Base-by-base conservation (phyloP, 2,329 filamentous ascomycete genomes). In the Teratosphaeria viscida region DNA sequence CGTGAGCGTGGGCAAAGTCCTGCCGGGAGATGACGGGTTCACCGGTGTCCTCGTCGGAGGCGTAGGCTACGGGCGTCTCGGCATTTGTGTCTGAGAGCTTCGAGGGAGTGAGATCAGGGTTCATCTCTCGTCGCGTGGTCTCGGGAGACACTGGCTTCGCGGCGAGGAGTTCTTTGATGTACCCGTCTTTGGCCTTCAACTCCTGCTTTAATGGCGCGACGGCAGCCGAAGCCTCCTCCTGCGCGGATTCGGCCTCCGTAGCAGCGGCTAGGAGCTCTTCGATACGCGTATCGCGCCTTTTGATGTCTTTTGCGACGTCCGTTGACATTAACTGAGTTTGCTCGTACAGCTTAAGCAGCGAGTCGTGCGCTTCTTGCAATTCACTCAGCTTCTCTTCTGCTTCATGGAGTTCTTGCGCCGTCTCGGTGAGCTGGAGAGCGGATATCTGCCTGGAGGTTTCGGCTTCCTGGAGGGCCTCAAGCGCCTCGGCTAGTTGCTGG, bases 61-160 rank as follows among this genome's bases (percentile, higher is more conserved):
- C 63, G 55, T 66, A 64, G 23, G 60, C 64, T 11, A 63, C 55
- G 4, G 63, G 63, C 19, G 64, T 65, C 53, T 64, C 61, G 5
- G 59, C 57, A 34, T 49, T 49, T 6, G 43, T 49, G 6, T 49
- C 43, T n/a, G 43, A 19, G 1, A 6, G 16, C 16, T 23, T 49
- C 7, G n/a, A 5, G 1, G 43, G 19, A n/a, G 43, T 58, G 14
- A 29, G 47, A n/a, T n/a, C 37, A 14, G 8, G 11, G 5, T 11
- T 32, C 16, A 23, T 12, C 16, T 34, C 56, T 11, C 43, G n/a
- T 11, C 43, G n/a, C 27, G n/a, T 49, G 26, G 26, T 10, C 5
- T 56, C 34, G 8, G 10, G 8, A 10, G 43, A 19, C 5, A 10
- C 43, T 19, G 19, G n/a, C 43, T 49, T 49, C 4, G 16, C 43